These are phyloP conservation scores for Bolboschoenoplectus hybrid DNA, from an alignment of 202 grass and related monocot species.

Conservation along the genomic window DNA sequence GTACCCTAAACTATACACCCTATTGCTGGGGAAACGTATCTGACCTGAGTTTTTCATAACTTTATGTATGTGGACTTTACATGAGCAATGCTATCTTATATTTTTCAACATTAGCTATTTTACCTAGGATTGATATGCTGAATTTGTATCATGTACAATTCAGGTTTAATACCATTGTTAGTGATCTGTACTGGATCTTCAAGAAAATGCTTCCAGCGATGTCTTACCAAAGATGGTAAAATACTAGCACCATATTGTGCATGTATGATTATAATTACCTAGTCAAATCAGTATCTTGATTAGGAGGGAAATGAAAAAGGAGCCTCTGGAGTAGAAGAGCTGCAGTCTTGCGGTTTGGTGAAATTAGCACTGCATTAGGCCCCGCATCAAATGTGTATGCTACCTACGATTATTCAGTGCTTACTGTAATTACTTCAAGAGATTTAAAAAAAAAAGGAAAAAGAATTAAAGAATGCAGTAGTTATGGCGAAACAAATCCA, in stretches of 20 bases:
- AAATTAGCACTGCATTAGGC: slow-evolving; percentile 84
- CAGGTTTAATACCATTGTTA: neutral
- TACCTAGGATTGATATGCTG: neutral
- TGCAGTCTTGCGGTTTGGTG: slow-evolving; percentile 68
- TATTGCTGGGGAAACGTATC: neutral
- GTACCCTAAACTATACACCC: neutral
- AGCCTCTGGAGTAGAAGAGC: slow-evolving; percentile 74
- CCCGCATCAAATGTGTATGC: slow-evolving; percentile 96
- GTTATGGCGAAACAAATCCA: neutral
- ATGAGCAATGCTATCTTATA: neutral
- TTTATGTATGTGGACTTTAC: neutral
- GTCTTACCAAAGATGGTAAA: slow-evolving; percentile 10
- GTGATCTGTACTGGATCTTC: slow-evolving; percentile 1
- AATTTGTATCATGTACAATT: neutral
- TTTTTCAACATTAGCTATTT: neutral
- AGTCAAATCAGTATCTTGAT: slow-evolving; percentile 62
- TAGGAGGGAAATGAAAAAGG: slow-evolving; percentile 70
- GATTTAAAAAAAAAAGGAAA: neutral
- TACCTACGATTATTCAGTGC: slow-evolving; percentile 47
- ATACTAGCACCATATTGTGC: neutral
- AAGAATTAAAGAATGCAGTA: neutral
- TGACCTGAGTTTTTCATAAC: neutral
- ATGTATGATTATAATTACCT: slow-evolving; percentile 45
- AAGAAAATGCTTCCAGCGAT: neutral
- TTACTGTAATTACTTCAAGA: neutral